Evolutionary conservation across 345 rosid genomes (phyloP).

Genomic region (Euclidium syriacum): DNA sequence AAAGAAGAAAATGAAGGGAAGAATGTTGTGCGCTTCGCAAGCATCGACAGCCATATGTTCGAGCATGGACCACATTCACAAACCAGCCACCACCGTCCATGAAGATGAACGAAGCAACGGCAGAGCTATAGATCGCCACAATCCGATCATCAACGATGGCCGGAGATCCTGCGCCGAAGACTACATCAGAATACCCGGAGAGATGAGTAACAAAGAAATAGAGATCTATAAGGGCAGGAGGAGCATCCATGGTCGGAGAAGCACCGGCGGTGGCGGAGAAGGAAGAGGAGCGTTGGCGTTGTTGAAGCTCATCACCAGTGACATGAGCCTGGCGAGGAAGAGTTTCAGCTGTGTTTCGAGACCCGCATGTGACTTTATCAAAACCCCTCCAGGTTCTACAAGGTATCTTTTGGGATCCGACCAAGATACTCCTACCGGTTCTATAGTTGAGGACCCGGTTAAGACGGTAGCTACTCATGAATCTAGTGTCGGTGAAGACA

Average conservation of each 20-base stretch:
- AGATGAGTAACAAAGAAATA: slow-evolving; percentile 5
- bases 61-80: slow-evolving; percentile 42
- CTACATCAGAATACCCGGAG: slow-evolving; percentile 27
- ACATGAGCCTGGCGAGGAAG: slow-evolving; percentile 30
- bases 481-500: slow-evolving; percentile 3
- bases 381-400: slow-evolving; percentile 66
- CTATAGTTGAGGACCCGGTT: slow-evolving; percentile 41
- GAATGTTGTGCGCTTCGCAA: slow-evolving; percentile 52
- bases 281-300: slow-evolving; percentile 7
- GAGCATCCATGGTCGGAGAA: slow-evolving; percentile 21
- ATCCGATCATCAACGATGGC: slow-evolving; percentile 67
- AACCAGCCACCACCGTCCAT: slow-evolving; percentile 23
- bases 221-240: slow-evolving; percentile 23
- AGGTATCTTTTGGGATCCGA: slow-evolving; percentile 62
- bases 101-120: slow-evolving; percentile 38
- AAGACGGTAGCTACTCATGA: background rate
- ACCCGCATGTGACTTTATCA: slow-evolving; percentile 33
- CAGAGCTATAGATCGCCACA: slow-evolving; percentile 72
- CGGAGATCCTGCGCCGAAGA: slow-evolving; percentile 35
- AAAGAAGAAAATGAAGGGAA: slow-evolving; percentile 18
- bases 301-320: slow-evolving; percentile 24
- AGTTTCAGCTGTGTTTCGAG: slow-evolving; percentile 35
- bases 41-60: slow-evolving; percentile 86
- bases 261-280: slow-evolving; percentile 2
- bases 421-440: slow-evolving; percentile 31